These are phyloP conservation scores for Prunus dulcis DNA, from an alignment of 306 rosid genomes.

Conservation along the genomic window DNA sequence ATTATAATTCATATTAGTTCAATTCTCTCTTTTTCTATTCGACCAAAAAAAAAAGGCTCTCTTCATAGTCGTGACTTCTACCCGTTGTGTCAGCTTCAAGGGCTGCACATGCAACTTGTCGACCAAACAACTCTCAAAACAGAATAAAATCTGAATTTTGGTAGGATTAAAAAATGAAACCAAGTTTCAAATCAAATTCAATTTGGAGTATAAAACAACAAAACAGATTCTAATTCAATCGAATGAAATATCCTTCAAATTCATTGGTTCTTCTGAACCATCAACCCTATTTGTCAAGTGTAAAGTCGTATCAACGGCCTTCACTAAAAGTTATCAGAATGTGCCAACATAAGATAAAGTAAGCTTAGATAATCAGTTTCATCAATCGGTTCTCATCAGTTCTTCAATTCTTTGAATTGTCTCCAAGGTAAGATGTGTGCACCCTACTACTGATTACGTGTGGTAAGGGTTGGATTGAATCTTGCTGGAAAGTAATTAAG, in stretches of 20 bases:
- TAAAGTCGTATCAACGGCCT: background rate
- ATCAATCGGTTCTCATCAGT: background rate
- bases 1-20: slow-evolving; percentile 19
- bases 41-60: no score
- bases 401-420: background rate
- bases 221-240: no score
- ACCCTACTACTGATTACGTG: background rate
- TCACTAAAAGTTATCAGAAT: no score
- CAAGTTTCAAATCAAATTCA: background rate
- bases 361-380: background rate
- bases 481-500: background rate
- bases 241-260: background rate
- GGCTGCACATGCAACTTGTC: no score
- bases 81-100: no score
- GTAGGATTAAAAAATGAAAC: background rate
- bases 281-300: background rate
- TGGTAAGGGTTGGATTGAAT: background rate
- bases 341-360: no score
- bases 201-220: background rate
- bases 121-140: no score
- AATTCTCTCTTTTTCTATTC: background rate
- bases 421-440: no score
- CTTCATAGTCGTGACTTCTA: no score
- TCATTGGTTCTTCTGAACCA: background rate
- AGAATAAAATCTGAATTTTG: background rate